These are phyloP conservation scores for Trichoderma endophyticum DNA, from an alignment of 2,329 filamentous ascomycete species.

Conservation along the genomic window DNA sequence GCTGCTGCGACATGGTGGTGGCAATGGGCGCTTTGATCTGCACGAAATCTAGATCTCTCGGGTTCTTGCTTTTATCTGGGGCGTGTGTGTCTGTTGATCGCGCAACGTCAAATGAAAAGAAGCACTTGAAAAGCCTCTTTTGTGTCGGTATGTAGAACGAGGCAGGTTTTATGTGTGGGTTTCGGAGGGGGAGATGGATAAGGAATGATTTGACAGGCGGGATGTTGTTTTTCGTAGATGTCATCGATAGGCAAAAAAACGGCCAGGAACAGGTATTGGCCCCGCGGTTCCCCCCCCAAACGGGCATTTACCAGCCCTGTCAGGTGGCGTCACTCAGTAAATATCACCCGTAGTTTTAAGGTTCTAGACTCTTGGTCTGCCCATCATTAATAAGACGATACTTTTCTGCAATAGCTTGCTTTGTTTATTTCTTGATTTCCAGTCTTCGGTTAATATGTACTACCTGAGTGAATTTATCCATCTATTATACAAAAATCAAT, in stretches of 20 bases:
- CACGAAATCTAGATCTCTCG: not conserved
- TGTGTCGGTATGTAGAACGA: not conserved
- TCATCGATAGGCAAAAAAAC: conserved; percentile 5
- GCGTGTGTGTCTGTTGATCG: not conserved
- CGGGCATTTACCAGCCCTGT: not conserved
- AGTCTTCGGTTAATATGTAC: not conserved
- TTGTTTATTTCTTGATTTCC: not conserved
- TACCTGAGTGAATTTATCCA: not conserved
- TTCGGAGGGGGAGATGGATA: not conserved
- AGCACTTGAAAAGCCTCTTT: not conserved
- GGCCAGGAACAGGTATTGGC: conserved; percentile 8
- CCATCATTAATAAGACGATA: not conserved
- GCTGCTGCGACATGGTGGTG: conserved; percentile 31
- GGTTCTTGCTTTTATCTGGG: not conserved
- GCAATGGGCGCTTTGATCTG: not conserved
- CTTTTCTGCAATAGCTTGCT: not conserved
- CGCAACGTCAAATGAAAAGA: not conserved
- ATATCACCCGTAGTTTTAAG: not conserved
- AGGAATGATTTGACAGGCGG: not conserved
- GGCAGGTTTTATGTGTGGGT: not conserved
- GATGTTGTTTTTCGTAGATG: not conserved
- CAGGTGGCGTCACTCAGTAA: conserved; percentile 15
- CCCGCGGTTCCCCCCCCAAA: not conserved
- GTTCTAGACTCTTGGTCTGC: not conserved
- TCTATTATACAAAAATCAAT: not conserved